Base-by-base conservation (phyloP, 148 eudicot genomes). In the Dianthus caryophyllus region DNA sequence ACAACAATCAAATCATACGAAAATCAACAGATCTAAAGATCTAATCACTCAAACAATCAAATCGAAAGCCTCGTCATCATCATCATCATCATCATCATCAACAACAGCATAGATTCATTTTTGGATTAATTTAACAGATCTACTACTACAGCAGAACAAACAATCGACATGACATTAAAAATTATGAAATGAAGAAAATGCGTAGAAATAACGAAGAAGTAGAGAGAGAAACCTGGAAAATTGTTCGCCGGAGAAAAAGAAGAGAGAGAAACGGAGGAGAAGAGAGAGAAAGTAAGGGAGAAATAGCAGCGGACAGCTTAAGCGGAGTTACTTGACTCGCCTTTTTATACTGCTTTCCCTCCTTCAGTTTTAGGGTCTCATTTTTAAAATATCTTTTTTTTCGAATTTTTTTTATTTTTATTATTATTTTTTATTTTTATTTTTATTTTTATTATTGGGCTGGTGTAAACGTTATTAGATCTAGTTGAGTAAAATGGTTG, bases 251-350 rank as follows among this genome's bases (percentile, higher is more conserved):
- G 26, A 43, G 55, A 54, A 44, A 44, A 0, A 59, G 76, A 54
- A 30, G 65, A 33, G 17, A 41, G 55, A 6, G 47, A 30, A 48
- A 12, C 66, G 17, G 44, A 31, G 33, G 12, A 66, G 66, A 66
- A 30, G 69, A 75, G 78, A 75, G 78, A 69, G 78, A 61, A 67
- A 51, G 16, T 50, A 10, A 38, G 25, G 20, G 31, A 4, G 44
- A 60, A 66, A 30, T 57, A 38, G 33, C 25, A 31, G 52, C 10
- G 57, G 68, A 26, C 16, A 17, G 41, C 55, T 6, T 6, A n/a
- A 18, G 4, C 41, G 6, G 6, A 6, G 14, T 58, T 17, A 10
- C 15, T 58, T 51, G 0, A 51, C 22, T 2, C 55, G 4, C 6
- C 55, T 4, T 51, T 51, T 51, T 51, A 51, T 51, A 51, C 21